A percentile compares a stretch with the other conserved stretches of the same genome.
These are phyloP conservation scores for Acanthamoeba lenticulata DNA, from an alignment of 208 protist species.

Conservation along the genomic window DNA sequence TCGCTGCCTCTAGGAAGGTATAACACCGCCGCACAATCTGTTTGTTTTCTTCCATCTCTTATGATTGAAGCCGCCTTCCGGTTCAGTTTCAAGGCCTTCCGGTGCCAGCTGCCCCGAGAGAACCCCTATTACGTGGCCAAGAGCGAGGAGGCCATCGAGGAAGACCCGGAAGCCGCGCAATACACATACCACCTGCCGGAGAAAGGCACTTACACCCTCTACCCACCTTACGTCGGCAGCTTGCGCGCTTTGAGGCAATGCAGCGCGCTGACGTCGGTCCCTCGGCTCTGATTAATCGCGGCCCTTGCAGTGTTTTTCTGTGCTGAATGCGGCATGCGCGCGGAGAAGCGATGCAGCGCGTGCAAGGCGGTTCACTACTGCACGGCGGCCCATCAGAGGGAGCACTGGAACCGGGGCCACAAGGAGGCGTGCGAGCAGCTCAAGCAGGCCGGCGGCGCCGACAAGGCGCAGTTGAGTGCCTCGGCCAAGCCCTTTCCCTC, in stretches of 20 bases:
- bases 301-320: constrained; percentile 35
- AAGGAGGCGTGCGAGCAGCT: constrained; percentile 34
- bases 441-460: neutral
- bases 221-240: too few species aligned
- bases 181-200: constrained; percentile 27
- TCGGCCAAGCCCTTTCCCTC: neutral
- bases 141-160: neutral
- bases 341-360: constrained; percentile 4
- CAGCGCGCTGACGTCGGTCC: neutral
- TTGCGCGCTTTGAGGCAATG: neutral
- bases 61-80: too few species aligned
- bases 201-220: neutral
- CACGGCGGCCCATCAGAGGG: neutral
- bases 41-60: neutral
- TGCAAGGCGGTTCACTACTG: constrained; percentile 5
- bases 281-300: neutral
- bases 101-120: neutral
- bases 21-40: too few species aligned
- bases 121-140: constrained; percentile 27
- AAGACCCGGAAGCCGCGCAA: neutral
- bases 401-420: constrained; percentile 20
- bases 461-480: too few species aligned
- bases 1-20: neutral
- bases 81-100: constrained; percentile 49
- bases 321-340: constrained; percentile 13